Percentiles rank a stretch among this genome's conserved stretches.
Conservation (phyloP, 345 rosid species). For the Boechera divaricarpa region DNA sequence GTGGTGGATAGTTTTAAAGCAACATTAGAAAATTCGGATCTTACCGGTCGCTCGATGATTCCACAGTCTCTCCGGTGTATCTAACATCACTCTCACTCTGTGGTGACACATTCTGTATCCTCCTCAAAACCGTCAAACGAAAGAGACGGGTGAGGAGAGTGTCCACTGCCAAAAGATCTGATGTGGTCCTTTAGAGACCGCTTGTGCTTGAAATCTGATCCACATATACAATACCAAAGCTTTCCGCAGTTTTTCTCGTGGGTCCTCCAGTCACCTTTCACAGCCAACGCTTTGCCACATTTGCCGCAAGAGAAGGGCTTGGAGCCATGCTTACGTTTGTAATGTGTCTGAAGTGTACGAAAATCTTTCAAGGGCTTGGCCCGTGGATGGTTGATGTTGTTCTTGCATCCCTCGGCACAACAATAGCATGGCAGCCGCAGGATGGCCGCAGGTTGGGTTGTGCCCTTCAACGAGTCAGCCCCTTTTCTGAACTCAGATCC, state of each 20-base stretch:
- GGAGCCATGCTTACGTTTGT: constrained; percentile 96
- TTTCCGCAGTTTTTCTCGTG: constrained; percentile 98
- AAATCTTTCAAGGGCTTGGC: constrained; percentile 91
- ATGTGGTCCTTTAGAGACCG: constrained; percentile 95
- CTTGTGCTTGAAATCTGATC: constrained; percentile 97
- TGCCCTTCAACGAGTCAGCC: constrained; percentile 86
- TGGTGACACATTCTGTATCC: constrained; percentile 45
- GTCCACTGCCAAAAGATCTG: constrained; percentile 81
- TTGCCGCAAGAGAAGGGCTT: constrained; percentile 91
- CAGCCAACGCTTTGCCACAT: constrained; percentile 93
- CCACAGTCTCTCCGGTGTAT: constrained; percentile 15
- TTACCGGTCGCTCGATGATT: constrained; percentile 30
- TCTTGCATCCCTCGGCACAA: constrained; percentile 89
- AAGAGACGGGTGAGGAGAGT: constrained; percentile 56
- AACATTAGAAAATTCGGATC: constrained; percentile 44
- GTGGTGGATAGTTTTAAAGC: constrained; percentile 26
- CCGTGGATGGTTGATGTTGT: constrained; percentile 95
- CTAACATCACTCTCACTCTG: constrained; percentile 29
- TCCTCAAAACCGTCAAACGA: constrained; percentile 40
- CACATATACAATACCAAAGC: constrained; percentile 96
- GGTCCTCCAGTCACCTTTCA: constrained; percentile 97
- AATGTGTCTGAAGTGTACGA: constrained; percentile 96
- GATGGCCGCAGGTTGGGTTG: constrained; percentile 89
- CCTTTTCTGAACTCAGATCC: constrained; percentile 98
- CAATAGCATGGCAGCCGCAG: constrained; percentile 91